Evolutionary conservation across 2,329 filamentous ascomycete genomes (phyloP).

Genomic region (Pezicula radicicola): DNA sequence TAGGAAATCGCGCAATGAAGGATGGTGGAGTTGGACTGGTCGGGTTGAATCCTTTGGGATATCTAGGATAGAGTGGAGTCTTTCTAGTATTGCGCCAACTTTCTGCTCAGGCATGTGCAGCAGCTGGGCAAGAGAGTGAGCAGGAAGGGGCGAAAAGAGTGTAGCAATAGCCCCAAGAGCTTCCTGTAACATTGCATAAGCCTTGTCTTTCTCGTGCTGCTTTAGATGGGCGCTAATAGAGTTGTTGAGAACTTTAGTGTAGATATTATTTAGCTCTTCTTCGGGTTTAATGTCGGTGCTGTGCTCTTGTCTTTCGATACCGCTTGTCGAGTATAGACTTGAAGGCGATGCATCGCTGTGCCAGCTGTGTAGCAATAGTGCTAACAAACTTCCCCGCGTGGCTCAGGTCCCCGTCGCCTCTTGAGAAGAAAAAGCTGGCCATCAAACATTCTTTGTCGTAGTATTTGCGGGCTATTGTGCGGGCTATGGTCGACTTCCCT

Average conservation of each 20-base stretch:
- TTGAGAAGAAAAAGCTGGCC: conserved; percentile 11
- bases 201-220: not conserved
- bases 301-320: too few species aligned
- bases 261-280: too few species aligned
- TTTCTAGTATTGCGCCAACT: conserved; percentile 7
- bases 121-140: not conserved
- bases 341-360: not conserved
- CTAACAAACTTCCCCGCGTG: not conserved
- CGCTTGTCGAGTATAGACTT: too few species aligned
- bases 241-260: too few species aligned
- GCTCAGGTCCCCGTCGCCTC: not conserved
- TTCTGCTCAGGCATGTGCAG: not conserved
- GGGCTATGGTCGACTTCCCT: conserved; percentile 1
- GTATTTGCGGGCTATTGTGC: conserved; percentile 4
- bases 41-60: conserved; percentile 15
- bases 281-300: too few species aligned
- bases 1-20: conserved; percentile 31
- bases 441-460: conserved; percentile 2
- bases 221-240: too few species aligned
- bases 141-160: conserved; percentile 3
- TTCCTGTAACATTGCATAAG: not conserved
- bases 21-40: conserved; percentile 18
- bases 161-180: conserved; percentile 2
- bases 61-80: conserved; percentile 19
- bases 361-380: conserved; percentile 1